Base-by-base conservation (phyloP, 495 filamentous ascomycete genomes). In the Umbilicaria muhlenbergii region DNA sequence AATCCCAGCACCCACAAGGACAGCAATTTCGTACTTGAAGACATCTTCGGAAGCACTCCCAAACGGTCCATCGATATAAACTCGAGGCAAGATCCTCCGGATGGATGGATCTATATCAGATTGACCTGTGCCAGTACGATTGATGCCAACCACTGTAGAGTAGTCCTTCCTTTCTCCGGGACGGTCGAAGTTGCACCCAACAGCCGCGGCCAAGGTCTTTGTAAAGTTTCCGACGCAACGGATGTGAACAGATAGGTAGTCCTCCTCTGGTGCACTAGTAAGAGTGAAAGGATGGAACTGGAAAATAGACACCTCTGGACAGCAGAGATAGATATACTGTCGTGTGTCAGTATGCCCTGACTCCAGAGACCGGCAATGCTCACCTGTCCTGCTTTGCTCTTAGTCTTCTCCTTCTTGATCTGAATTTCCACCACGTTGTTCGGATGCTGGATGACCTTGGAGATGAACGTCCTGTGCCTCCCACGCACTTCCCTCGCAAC, bases 371-470 rank as follows among this genome's bases (percentile, higher is more conserved):
- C 45, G 32, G 3, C 10, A 5, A 2, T 3, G 18, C 56, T 47
- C 48, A 66, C 65, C 55, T 86, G 83, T 32, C 83, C 83, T 40
- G 81, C 81, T 44, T 70, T 71, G n/a, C 80, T 78, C 63, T 76
- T 80, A 28, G 79, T 82, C 58, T 78, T 66, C 52, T 81, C 79
- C 53, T 86, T 87, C 69, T 86, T 86, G 59, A 88, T 83, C 58
- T 87, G 83, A 41, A 88, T 83, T 53, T 88, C 83, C 52, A 80
- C 74, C 15, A 88, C 83, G 50, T 83, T 82, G 62, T 80, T 81
- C 5, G 82, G 81, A 61, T 87, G 82, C 58, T 85, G 81, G 49
- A 87, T 78, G 55, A 87, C 81, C 58, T 85, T 86, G 34, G 78
- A 83, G 49, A 87, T 81, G 56, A 78, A 82, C 6, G 81, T 83